These are phyloP conservation scores for Melaleuca quinquenervia DNA, from an alignment of 345 rosid species.

Conservation along the genomic window DNA sequence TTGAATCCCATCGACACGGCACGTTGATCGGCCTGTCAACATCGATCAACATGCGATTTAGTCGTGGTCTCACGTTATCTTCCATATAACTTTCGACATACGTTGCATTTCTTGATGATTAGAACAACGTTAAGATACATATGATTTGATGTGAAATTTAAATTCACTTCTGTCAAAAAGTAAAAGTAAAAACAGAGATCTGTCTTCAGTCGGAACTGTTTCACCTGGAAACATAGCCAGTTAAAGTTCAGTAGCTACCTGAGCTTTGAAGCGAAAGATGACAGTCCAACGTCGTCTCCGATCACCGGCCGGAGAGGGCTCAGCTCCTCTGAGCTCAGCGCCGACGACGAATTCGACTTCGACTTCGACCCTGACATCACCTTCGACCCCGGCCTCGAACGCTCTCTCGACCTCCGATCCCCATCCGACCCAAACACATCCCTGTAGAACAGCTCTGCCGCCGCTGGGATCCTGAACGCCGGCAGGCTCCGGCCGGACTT, in stretches of 20 bases:
- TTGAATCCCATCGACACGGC: slow-evolving; percentile 62
- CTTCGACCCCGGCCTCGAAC: slow-evolving; percentile 42
- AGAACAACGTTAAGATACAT: neutral
- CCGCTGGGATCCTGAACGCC: slow-evolving; percentile 57
- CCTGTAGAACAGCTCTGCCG: slow-evolving; percentile 42
- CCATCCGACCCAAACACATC: slow-evolving; percentile 46
- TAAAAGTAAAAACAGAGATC: neutral
- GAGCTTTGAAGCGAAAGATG: slow-evolving; percentile 77
- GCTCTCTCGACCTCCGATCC: slow-evolving; percentile 33
- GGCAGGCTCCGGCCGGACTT: slow-evolving; percentile 43
- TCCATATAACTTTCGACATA: neutral
- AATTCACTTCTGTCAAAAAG: neutral
- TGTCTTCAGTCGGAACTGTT: neutral
- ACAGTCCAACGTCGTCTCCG: slow-evolving; percentile 57
- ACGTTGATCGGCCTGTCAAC: slow-evolving; percentile 59
- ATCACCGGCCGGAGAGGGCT: slow-evolving; percentile 56
- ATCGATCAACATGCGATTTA: neutral
- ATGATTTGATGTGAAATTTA: neutral
- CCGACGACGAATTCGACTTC: slow-evolving; percentile 66
- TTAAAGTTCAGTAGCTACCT: slow-evolving; percentile 21
- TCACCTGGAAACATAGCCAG: neutral
- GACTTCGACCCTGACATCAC: slow-evolving; percentile 41
- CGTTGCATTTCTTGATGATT: neutral
- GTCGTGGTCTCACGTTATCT: neutral
- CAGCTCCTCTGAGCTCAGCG: slow-evolving; percentile 63